A percentile compares a stretch with the other conserved stretches of the same genome.
Evolutionary conservation across 352 stramenopile genomes (phyloP).

Genomic region (Phytophthora megakarya): DNA sequence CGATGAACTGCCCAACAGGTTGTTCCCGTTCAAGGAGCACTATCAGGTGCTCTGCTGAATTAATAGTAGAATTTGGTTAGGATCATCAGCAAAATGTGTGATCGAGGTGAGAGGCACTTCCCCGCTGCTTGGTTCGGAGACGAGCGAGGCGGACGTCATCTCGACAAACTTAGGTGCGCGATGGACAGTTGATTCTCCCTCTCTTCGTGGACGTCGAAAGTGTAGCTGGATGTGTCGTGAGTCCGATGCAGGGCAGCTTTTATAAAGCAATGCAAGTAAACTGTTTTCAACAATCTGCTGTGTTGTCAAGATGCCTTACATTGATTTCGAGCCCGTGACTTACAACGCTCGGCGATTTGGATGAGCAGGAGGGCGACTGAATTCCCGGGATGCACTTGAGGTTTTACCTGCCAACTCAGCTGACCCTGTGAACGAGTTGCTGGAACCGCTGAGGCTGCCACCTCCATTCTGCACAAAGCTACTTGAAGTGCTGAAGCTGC

Average conservation of each 20-base stretch:
- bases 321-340: background rate
- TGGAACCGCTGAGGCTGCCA: conserved; percentile 31
- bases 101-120: conserved; percentile 51
- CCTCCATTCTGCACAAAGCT: conserved; percentile 40
- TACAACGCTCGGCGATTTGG: conserved; percentile 68
- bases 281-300: conserved; percentile 27
- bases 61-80: conserved; percentile 81
- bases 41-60: conserved; percentile 87
- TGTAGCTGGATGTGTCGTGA: conserved; percentile 16
- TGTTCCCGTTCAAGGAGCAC: conserved; percentile 88
- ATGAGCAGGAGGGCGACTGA: conserved; percentile 61
- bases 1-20: conserved; percentile 50
- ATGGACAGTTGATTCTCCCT: conserved; percentile 46
- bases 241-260: conserved; percentile 33
- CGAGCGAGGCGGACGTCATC: conserved; percentile 52
- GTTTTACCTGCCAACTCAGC: conserved; percentile 21
- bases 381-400: conserved; percentile 29
- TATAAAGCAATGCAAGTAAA: conserved; percentile 43
- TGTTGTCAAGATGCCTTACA: conserved; percentile 3
- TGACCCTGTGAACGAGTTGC: conserved; percentile 58
- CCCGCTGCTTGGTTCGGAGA: conserved; percentile 50
- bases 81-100: conserved; percentile 67
- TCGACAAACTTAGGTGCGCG: conserved; percentile 74
- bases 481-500: conserved; percentile 47
- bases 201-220: conserved; percentile 20